These are phyloP conservation scores for Mycena vulgaris DNA, from an alignment of 768 basidiomycete genomes.

Conservation along the genomic window DNA sequence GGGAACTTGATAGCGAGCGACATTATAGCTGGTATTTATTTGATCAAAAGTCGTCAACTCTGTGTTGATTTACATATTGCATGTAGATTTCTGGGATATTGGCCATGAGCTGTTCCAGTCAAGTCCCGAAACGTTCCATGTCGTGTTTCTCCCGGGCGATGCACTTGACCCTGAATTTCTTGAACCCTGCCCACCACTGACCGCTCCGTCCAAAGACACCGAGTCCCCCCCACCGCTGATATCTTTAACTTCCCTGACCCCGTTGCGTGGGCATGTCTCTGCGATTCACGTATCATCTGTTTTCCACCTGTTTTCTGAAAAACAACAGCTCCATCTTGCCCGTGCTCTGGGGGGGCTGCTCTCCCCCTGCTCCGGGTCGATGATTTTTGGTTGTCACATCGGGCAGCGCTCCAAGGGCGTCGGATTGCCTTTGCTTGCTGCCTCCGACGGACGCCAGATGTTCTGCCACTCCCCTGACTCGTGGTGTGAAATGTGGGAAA, in stretches of 20 bases:
- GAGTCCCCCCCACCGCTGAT: slow-evolving; percentile 43
- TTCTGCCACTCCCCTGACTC: too few species aligned
- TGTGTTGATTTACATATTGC: background rate
- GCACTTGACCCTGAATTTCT: slow-evolving; percentile 63
- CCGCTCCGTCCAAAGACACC: too few species aligned
- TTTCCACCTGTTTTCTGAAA: slow-evolving; percentile 59
- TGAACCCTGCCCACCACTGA: slow-evolving; percentile 46
- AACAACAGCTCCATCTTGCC: slow-evolving; percentile 57
- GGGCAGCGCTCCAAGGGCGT: slow-evolving; percentile 37
- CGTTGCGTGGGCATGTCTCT: slow-evolving; percentile 61
- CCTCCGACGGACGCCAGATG: slow-evolving; percentile 43
- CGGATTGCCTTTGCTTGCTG: background rate
- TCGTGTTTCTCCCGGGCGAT: slow-evolving; percentile 70
- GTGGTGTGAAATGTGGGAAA: too few species aligned
- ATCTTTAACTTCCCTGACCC: slow-evolving; percentile 57
- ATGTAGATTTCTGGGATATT: slow-evolving; percentile 71
- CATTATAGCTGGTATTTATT: slow-evolving; percentile 45
- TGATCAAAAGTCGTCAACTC: background rate
- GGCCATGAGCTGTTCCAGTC: slow-evolving; percentile 75
- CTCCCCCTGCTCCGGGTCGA: slow-evolving; percentile 59
- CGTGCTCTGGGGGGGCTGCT: slow-evolving; percentile 57
- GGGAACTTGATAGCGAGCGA: slow-evolving; percentile 46
- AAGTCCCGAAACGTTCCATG: slow-evolving; percentile 67
- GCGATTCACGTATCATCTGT: slow-evolving; percentile 65
- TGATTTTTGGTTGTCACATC: slow-evolving; percentile 63